phyloP scores from a whole-genome alignment of 495 filamentous ascomycete genomes.

The Daldinia grandis region DNA sequence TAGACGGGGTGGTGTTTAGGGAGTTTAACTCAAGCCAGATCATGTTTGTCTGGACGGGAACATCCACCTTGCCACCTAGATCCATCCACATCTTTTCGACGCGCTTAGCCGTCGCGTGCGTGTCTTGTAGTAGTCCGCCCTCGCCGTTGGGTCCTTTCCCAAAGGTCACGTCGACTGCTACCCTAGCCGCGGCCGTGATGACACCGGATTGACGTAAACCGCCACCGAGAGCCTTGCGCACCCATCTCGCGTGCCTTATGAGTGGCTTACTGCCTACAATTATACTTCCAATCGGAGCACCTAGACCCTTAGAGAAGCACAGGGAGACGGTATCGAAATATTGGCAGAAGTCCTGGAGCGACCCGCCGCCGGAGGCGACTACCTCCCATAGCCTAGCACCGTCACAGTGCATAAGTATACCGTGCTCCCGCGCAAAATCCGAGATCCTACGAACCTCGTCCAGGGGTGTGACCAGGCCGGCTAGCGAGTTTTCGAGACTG shows the following conservation, averaged over 20 bases:
- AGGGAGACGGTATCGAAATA: constrained; percentile 79
- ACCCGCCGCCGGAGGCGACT: constrained; percentile 62
- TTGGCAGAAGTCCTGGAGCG: constrained; percentile 68
- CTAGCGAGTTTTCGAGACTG: constrained; percentile 81
- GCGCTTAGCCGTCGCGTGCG: constrained; percentile 69
- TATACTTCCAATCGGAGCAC: constrained; percentile 82
- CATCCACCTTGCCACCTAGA: constrained; percentile 62
- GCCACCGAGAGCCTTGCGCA: constrained; percentile 81
- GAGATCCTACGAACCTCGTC: constrained; percentile 68
- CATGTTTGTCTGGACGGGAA: constrained; percentile 85
- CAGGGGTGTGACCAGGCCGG: constrained; percentile 76
- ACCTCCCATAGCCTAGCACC: constrained; percentile 85
- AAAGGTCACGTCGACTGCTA: constrained; percentile 72
- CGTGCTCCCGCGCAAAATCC: constrained; percentile 69
- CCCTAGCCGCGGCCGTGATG: constrained; percentile 66
- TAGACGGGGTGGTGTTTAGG: constrained; percentile 50
- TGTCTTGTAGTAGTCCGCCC: constrained; percentile 66
- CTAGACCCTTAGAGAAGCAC: constrained; percentile 84
- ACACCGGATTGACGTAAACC: constrained; percentile 76
- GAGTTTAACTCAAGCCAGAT: constrained; percentile 80
- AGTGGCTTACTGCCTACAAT: constrained; percentile 69
- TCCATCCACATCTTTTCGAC: constrained; percentile 69
- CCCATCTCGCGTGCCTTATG: constrained; percentile 74
- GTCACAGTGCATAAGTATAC: constrained; percentile 77
- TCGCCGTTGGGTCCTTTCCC: constrained; percentile 62